Percentiles rank a stretch among this genome's conserved stretches.
phyloP scores from a whole-genome alignment of 2,329 filamentous ascomycete genomes.

The Cercospora berteroae region DNA sequence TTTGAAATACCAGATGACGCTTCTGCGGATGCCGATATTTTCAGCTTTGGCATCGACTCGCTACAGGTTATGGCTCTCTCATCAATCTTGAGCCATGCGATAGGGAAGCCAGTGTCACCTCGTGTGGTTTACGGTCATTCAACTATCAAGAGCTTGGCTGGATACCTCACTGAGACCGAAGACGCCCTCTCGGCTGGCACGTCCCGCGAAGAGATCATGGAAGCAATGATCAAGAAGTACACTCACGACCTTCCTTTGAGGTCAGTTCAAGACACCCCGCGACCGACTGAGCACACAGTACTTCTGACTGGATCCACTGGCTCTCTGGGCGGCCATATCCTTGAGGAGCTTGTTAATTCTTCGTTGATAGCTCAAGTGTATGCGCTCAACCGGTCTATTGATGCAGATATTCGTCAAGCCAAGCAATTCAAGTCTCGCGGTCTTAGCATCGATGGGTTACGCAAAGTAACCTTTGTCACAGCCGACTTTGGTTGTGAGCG shows the following conservation, averaged over 20 bases:
- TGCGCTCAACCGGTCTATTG: conserved; percentile 35
- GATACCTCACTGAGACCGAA: conserved; percentile 20
- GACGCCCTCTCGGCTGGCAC: not conserved
- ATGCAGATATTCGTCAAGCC: conserved; percentile 28
- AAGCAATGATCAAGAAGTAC: conserved; percentile 35
- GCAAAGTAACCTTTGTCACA: conserved; percentile 29
- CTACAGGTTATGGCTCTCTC: conserved; percentile 34
- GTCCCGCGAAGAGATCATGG: conserved; percentile 25
- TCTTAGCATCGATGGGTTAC: conserved; percentile 24
- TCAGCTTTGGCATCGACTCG: conserved; percentile 38
- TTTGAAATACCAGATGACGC: conserved; percentile 20
- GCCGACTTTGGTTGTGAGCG: conserved; percentile 28
- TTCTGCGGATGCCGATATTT: conserved; percentile 36
- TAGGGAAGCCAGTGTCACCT: conserved; percentile 27
- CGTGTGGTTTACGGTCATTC: conserved; percentile 37
- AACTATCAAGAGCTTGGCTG: conserved; percentile 32
- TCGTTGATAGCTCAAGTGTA: conserved; percentile 31
- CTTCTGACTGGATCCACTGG: conserved; percentile 41
- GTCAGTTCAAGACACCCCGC: not conserved
- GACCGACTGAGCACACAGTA: conserved; percentile 27
- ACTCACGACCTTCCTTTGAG: conserved; percentile 23
- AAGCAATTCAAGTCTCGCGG: conserved; percentile 27
- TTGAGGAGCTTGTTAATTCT: conserved; percentile 33
- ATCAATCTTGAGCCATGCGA: conserved; percentile 28
- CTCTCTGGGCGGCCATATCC: conserved; percentile 37